Percentiles rank a stretch among this genome's conserved stretches.
phyloP scores from a whole-genome alignment of 352 stramenopile genomes.

The Pythium brachiatum region DNA sequence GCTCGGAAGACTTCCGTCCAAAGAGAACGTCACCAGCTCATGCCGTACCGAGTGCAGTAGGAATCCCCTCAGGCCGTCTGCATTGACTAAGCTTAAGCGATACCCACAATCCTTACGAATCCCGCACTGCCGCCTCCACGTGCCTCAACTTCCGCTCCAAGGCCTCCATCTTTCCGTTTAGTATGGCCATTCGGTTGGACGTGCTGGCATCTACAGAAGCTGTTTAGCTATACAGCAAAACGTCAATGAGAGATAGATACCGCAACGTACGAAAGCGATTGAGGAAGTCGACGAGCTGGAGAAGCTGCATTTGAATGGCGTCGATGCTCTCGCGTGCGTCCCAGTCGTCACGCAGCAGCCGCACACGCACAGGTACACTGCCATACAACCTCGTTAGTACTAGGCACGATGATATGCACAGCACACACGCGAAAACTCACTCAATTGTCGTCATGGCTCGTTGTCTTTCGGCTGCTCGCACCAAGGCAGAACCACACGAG shows the following conservation, averaged over 20 bases:
- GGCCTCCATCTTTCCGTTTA: conserved; percentile 42
- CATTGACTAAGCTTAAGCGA: not conserved
- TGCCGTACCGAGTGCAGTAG: not conserved
- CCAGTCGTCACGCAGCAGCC: conserved; percentile 52
- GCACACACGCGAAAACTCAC: not conserved
- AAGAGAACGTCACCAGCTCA: not conserved
- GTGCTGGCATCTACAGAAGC: conserved; percentile 43
- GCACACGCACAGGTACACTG: conserved; percentile 18
- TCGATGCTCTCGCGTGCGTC: conserved; percentile 43
- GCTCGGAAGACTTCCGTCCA: conserved; percentile 13
- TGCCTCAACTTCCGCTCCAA: conserved; percentile 46
- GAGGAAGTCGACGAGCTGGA: conserved; percentile 59
- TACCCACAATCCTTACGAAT: not conserved
- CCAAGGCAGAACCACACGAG: not conserved
- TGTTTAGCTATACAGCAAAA: no score
- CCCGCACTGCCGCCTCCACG: conserved; percentile 11
- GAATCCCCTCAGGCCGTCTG: not conserved
- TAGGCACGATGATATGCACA: not conserved
- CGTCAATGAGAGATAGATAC: not conserved
- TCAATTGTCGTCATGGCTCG: conserved; percentile 18
- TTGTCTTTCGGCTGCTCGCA: not conserved
- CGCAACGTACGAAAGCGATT: conserved; percentile 51
- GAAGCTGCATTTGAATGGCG: conserved; percentile 45
- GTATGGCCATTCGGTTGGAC: conserved; percentile 35
- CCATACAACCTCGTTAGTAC: not conserved